Evolutionary conservation across 2,329 filamentous ascomycete species (phyloP).

Genomic region (Phoma sp.): DNA sequence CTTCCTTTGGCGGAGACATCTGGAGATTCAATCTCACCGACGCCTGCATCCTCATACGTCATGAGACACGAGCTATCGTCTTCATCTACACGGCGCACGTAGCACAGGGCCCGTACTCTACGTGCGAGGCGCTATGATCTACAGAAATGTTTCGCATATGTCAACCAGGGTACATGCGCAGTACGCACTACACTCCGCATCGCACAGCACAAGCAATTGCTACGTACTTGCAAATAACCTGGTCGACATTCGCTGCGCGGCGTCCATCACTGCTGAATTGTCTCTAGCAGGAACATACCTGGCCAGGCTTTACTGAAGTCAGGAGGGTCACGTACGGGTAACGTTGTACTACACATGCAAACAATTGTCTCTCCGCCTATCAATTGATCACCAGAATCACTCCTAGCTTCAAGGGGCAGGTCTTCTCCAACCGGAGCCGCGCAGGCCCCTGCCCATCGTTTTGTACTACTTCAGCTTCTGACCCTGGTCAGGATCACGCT

Average conservation of each 20-base stretch:
- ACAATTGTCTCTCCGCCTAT: conserved; percentile 1
- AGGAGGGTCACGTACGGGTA: not conserved
- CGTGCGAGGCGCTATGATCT: conserved; percentile 1
- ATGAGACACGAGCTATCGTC: not conserved
- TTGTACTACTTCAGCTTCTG: conserved; percentile 1
- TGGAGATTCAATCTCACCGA: not conserved
- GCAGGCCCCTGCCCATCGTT: not conserved
- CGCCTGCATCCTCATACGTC: conserved; percentile 3
- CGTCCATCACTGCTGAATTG: no score
- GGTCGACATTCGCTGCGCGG: not conserved
- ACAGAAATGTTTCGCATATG: conserved; percentile 6
- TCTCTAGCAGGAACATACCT: no score
- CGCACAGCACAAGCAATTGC: no score
- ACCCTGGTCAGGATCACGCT: not conserved
- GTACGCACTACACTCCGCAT: no score
- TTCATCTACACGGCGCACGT: not conserved
- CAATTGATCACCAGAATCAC: not conserved
- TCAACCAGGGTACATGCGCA: not conserved
- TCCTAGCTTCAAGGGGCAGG: conserved; percentile 7
- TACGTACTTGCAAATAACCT: no score
- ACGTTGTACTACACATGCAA: conserved; percentile 1
- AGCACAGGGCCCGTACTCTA: conserved; percentile 1
- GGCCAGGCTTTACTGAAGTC: not conserved
- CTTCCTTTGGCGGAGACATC: no score
- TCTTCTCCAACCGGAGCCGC: conserved; percentile 9